Percentiles rank a stretch among this genome's conserved stretches.
Evolutionary conservation across 352 stramenopile genomes (phyloP).

Genomic region (Phytophthora fragariaefolia): DNA sequence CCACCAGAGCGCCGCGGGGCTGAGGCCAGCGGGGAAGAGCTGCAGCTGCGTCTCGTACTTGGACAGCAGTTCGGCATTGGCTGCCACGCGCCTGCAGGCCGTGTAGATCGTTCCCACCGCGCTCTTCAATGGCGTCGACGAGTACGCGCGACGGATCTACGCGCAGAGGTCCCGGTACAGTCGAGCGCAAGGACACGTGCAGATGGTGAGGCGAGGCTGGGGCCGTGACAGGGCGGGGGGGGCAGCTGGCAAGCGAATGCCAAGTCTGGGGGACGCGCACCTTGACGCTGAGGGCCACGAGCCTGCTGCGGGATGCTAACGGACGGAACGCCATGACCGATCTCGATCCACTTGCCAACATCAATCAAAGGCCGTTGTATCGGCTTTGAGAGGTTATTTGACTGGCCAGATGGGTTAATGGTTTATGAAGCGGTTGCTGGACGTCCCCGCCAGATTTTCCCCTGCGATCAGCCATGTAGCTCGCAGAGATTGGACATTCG

Average conservation of each 20-base stretch:
- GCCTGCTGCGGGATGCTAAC: background rate
- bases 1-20: slow-evolving; percentile 32
- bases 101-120: slow-evolving; percentile 17
- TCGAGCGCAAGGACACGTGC: slow-evolving; percentile 1
- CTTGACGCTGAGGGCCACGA: background rate
- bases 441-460: too few relatives aligned
- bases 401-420: too few relatives aligned
- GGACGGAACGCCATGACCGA: background rate
- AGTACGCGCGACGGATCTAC: slow-evolving; percentile 19
- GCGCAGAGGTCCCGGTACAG: slow-evolving; percentile 5
- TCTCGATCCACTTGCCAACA: too few relatives aligned
- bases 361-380: too few relatives aligned
- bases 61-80: slow-evolving; percentile 23
- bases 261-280: background rate
- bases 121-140: slow-evolving; percentile 27
- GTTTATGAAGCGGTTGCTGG: too few relatives aligned
- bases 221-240: background rate
- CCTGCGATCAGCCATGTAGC: too few relatives aligned
- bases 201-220: background rate
- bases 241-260: too few relatives aligned
- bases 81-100: slow-evolving; percentile 25
- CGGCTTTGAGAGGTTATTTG: too few relatives aligned
- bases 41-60: slow-evolving; percentile 37
- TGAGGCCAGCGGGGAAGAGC: slow-evolving; percentile 32
- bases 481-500: too few relatives aligned